Conservation (phyloP, 495 filamentous ascomycete species). For the Astrothelium subdiscretum region DNA sequence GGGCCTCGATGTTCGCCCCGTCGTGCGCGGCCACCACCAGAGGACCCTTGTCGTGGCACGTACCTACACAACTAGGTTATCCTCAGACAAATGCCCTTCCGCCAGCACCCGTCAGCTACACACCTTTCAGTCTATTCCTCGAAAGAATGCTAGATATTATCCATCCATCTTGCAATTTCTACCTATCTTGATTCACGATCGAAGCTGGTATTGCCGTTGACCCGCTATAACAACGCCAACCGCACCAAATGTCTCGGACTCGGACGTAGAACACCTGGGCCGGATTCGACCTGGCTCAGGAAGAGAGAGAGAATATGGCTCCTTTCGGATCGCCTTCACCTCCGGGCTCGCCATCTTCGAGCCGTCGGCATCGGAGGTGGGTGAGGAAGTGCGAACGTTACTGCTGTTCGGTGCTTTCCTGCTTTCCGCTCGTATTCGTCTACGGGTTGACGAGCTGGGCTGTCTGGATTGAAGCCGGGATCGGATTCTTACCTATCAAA, state of each 20-base stretch:
- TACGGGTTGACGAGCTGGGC: constrained; percentile 86
- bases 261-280: neutral
- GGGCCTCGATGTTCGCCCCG: too few species aligned
- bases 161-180: neutral
- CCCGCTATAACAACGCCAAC: neutral
- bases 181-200: neutral
- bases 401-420: constrained; percentile 69
- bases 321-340: constrained; percentile 41
- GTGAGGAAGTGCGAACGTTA: constrained; percentile 68
- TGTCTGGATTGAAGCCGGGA: constrained; percentile 69
- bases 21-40: neutral
- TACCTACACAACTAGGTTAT: too few species aligned
- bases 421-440: constrained; percentile 81
- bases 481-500: constrained; percentile 49
- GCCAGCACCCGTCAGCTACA: neutral
- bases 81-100: too few species aligned
- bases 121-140: neutral
- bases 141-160: neutral
- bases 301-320: constrained; percentile 12
- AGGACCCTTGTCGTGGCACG: neutral
- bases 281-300: neutral
- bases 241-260: neutral
- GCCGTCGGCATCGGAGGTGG: constrained; percentile 41
- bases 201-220: neutral
- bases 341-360: constrained; percentile 21